A percentile compares a stretch with the other conserved stretches of the same genome.
These are phyloP conservation scores for Colletotrichum sp. DNA, from an alignment of 2,329 filamentous ascomycete species.

Conservation along the genomic window DNA sequence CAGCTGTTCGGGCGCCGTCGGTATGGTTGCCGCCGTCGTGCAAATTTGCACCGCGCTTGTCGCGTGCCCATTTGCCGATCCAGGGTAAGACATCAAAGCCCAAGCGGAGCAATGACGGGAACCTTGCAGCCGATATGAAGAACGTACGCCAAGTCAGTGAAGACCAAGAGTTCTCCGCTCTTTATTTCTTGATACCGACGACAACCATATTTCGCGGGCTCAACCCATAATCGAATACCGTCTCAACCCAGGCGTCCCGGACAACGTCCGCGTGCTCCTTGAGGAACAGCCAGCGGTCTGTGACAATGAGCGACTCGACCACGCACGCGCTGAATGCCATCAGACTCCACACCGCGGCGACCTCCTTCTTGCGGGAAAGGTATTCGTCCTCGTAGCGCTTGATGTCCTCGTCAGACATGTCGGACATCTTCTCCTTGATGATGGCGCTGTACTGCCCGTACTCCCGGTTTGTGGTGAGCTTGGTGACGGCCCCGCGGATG, in stretches of 20 bases:
- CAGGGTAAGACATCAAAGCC: background rate
- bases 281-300: constrained; percentile 88
- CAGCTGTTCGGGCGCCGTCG: background rate
- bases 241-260: constrained; percentile 84
- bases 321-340: constrained; percentile 96
- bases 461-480: constrained; percentile 66
- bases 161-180: background rate
- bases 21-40: background rate
- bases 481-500: constrained; percentile 79
- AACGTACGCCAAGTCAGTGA: background rate
- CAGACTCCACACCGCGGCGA: constrained; percentile 88
- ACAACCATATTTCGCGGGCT: constrained; percentile 93
- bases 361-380: constrained; percentile 72
- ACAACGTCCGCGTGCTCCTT: constrained; percentile 76
- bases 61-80: background rate
- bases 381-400: constrained; percentile 71
- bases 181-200: constrained; percentile 80
- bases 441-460: constrained; percentile 65
- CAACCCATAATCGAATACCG: constrained; percentile 85
- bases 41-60: background rate
- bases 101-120: background rate
- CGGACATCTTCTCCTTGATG: constrained; percentile 69
- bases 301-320: constrained; percentile 87
- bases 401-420: constrained; percentile 78
- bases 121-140: background rate